Percentiles rank a stretch among this genome's conserved stretches.
These are phyloP conservation scores for Murraya koenigii DNA, from an alignment of 345 rosid genomes.

Conservation along the genomic window DNA sequence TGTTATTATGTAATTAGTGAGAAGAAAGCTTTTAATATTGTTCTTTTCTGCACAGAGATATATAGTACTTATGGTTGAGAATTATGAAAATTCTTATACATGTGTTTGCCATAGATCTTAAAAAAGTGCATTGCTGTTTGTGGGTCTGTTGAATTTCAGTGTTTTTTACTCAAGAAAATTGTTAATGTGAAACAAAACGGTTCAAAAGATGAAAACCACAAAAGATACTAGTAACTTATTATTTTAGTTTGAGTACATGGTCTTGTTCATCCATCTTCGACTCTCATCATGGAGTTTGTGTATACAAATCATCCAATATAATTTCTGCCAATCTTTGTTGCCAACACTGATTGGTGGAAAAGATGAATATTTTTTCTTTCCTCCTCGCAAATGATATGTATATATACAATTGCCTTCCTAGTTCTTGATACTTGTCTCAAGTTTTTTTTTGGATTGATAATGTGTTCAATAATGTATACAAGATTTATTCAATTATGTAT, in stretches of 20 bases:
- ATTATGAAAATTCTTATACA: not conserved
- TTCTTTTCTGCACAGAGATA: not conserved
- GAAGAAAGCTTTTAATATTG: not conserved
- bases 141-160: too few species aligned
- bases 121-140: too few species aligned
- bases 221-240: too few species aligned
- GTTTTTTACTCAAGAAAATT: too few species aligned
- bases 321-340: not conserved
- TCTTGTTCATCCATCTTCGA: not conserved
- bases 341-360: not conserved
- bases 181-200: too few species aligned
- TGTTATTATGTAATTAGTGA: not conserved
- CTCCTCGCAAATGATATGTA: not conserved
- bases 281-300: not conserved
- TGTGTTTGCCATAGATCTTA: not conserved
- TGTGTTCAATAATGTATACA: not conserved
- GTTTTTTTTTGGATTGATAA: not conserved
- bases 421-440: slow-evolving; percentile 3
- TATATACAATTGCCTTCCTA: not conserved
- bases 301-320: not conserved
- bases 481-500: not conserved
- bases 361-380: not conserved
- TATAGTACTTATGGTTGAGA: not conserved
- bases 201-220: too few species aligned
- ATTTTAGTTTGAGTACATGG: not conserved